Evolutionary conservation across 2,329 filamentous ascomycete species (phyloP).

Genomic region (Parascedosporium putredinis): DNA sequence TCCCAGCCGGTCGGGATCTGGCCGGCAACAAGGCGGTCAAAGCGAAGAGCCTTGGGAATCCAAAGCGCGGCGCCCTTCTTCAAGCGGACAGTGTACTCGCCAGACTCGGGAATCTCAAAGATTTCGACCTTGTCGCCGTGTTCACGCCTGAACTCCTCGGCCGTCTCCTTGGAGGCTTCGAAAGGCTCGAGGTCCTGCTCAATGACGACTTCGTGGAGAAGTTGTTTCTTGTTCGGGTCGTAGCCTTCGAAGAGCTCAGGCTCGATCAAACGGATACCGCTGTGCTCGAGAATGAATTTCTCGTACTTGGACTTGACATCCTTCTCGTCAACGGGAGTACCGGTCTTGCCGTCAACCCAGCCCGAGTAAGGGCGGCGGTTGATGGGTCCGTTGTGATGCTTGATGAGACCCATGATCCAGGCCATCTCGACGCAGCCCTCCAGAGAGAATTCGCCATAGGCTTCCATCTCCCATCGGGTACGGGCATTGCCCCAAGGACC

Average conservation of each 20-base stretch:
- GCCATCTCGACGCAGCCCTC: conserved; percentile 99
- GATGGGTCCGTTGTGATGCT: conserved; percentile 91
- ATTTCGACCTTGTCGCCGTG: conserved; percentile 97
- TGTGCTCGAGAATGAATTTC: conserved; percentile 91
- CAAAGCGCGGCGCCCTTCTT: conserved; percentile 92
- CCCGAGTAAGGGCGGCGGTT: conserved; percentile 96
- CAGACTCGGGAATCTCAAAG: conserved; percentile 87
- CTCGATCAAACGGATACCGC: conserved; percentile 94
- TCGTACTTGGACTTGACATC: conserved; percentile 97
- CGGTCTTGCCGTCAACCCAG: conserved; percentile 90
- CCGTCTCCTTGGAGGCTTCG: conserved; percentile 93
- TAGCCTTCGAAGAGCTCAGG: conserved; percentile 95
- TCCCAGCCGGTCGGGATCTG: conserved; percentile 97
- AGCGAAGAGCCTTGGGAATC: conserved; percentile 93
- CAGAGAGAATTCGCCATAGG: conserved; percentile 88
- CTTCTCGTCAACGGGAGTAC: conserved; percentile 94
- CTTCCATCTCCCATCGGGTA: conserved; percentile 99
- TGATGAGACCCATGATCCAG: conserved; percentile 99
- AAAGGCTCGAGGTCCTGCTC: conserved; percentile 96
- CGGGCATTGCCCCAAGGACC: conserved; percentile 98
- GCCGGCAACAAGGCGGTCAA: conserved; percentile 93
- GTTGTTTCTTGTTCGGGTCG: conserved; percentile 96
- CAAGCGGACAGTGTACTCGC: conserved; percentile 87
- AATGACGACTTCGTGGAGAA: conserved; percentile 95
- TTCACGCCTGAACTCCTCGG: conserved; percentile 92